Evolutionary conservation across 495 filamentous ascomycete species (phyloP).

Genomic region (Podospora appendiculata): DNA sequence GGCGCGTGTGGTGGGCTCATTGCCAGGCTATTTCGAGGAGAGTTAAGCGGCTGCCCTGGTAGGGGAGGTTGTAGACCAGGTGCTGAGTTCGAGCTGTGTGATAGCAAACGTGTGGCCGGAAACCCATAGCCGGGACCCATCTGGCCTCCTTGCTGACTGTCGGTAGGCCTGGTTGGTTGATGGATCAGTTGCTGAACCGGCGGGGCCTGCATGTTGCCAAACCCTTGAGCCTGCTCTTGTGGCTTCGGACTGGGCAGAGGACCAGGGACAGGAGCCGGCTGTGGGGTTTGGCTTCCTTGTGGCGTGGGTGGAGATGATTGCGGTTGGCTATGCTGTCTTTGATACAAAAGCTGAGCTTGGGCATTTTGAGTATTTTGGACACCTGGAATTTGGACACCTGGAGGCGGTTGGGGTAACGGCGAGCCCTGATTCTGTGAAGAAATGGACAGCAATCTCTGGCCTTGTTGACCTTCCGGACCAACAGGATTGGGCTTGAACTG

Average conservation of each 20-base stretch:
- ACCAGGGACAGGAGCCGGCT: not conserved
- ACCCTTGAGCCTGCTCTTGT: not conserved
- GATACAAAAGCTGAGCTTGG: not conserved
- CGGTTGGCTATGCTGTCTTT: not conserved
- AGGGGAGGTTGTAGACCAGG: not conserved
- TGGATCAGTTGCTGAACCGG: slow-evolving; percentile 2
- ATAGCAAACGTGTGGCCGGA: not conserved
- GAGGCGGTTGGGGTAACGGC: not conserved
- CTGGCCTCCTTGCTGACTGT: slow-evolving; percentile 1
- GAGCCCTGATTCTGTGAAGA: not conserved
- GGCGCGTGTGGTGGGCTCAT: slow-evolving; percentile 7
- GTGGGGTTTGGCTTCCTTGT: not conserved
- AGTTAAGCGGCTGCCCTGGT: slow-evolving; percentile 4
- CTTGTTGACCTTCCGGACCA: not conserved
- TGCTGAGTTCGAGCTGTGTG: not conserved
- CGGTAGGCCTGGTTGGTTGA: not conserved
- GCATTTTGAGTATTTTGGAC: not conserved
- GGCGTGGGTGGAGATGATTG: not conserved
- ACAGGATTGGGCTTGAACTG: not conserved
- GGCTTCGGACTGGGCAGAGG: not conserved
- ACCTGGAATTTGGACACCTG: not conserved
- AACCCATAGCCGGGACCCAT: not conserved
- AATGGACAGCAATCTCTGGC: slow-evolving; percentile 1
- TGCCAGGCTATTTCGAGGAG: slow-evolving; percentile 6
- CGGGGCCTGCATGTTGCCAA: not conserved